Base-by-base conservation (phyloP, 805 yeast species). In the Zygotorulaspora chibaensis region DNA sequence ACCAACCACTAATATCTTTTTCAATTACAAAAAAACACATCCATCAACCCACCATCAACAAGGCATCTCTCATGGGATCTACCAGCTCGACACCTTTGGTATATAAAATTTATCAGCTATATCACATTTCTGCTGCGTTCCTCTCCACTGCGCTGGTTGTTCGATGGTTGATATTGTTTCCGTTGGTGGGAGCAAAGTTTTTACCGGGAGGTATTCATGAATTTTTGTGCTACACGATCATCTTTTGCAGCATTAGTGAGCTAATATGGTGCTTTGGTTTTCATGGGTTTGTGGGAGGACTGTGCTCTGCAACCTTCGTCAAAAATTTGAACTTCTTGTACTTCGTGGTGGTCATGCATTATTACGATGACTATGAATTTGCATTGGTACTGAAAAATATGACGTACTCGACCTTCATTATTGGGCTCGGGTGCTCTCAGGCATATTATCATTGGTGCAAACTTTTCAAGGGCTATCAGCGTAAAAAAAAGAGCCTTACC, bases 181-280 rank as follows among this genome's bases (percentile, higher is more conserved):
- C 87, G 0, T 63, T 84, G 20, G 87, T 81, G n/a, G 85, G 87
- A 0, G 63, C 79, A 27, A 70, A 69, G 51, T 83, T 81, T 52
- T 61, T 83, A 16, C 84, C 88, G 1, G 87, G 83, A 6, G 89
- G 87, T 0, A 79, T 84, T 10, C 85, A 86, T 37, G 84, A 78
- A 52, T 83, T 81, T 63, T 76, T 80, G 18, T 60, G 61, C 37
- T 55, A 53, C 35, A 16, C 57, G 25, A 26, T 65, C 46, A 42
- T 61, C 9, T 55, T 41, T 29, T 38, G 59, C 10, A 52, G 61
- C 18, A 9, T 48, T 1, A 36, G 47, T 9, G 66, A 61, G 34
- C 34, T 61, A 2, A 8, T 59, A 8, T 63, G 66, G 66, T 42
- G 48, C 11, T 38, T 59, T 6, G 51, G 39, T 26, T 61, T 60